Evolutionary conservation across 495 filamentous ascomycete genomes (phyloP).

Genomic region (Cryomyces antarcticus): DNA sequence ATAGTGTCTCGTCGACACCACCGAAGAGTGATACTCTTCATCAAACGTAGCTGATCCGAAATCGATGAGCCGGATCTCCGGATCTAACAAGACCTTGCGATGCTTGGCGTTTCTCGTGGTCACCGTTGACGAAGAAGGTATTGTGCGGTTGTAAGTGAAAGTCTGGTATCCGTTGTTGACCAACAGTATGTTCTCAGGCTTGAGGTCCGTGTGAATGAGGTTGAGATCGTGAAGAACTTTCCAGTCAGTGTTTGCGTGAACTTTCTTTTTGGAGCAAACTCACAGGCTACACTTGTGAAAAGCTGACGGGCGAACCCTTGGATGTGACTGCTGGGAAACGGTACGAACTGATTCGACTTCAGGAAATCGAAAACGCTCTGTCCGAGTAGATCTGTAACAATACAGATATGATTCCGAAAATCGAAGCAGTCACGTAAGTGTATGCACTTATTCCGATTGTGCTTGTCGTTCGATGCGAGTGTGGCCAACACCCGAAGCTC

Average conservation of each 20-base stretch:
- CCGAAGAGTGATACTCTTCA: conserved; percentile 94
- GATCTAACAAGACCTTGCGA: conserved; percentile 74
- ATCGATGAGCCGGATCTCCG: conserved; percentile 92
- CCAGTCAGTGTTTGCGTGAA: conserved; percentile 13
- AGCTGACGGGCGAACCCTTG: conserved; percentile 90
- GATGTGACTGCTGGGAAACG: conserved; percentile 98
- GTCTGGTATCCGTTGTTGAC: conserved; percentile 82
- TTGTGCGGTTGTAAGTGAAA: conserved; percentile 87
- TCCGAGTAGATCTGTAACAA: conserved; percentile 88
- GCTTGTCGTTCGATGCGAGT: conserved; percentile 67
- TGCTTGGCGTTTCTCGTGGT: conserved; percentile 61
- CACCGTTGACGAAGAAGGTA: conserved; percentile 74
- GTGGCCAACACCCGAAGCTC: conserved; percentile 86
- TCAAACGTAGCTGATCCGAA: conserved; percentile 97
- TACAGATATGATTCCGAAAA: conserved; percentile 94
- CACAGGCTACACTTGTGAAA: conserved; percentile 96
- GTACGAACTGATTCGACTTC: conserved; percentile 83
- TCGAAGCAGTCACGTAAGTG: conserved; percentile 96
- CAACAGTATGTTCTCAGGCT: conserved; percentile 94
- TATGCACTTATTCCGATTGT: conserved; percentile 91
- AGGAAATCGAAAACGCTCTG: conserved; percentile 98
- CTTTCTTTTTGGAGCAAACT: conserved; percentile 18
- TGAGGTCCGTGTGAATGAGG: conserved; percentile 93
- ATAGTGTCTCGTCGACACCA: conserved; percentile 91
- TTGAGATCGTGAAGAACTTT: conserved; percentile 91